These are phyloP conservation scores for Bathelium albidoporum DNA, from an alignment of 495 filamentous ascomycete species.

Conservation along the genomic window DNA sequence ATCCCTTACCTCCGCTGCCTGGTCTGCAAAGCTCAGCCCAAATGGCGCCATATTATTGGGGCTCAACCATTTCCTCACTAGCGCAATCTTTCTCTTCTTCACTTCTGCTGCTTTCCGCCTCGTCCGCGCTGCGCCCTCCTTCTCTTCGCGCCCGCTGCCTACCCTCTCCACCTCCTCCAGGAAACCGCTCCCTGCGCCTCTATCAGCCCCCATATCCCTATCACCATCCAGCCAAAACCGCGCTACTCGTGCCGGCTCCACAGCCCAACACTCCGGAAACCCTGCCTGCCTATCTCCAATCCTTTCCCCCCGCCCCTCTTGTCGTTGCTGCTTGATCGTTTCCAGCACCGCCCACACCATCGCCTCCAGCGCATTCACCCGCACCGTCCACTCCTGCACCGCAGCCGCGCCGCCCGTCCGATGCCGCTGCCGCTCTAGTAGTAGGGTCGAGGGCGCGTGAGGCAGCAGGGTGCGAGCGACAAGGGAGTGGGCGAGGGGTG, in stretches of 20 bases:
- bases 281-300: neutral
- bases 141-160: constrained; percentile 8
- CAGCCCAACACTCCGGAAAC: neutral
- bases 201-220: constrained; percentile 4
- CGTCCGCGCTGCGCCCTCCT: neutral
- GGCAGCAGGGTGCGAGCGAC: constrained; percentile 43
- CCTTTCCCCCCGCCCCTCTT: neutral
- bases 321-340: constrained; percentile 33
- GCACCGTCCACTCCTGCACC: constrained; percentile 80
- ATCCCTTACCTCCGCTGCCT: constrained; percentile 17
- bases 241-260: constrained; percentile 6
- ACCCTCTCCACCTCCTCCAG: neutral
- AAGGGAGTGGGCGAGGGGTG: constrained; percentile 52
- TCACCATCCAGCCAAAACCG: constrained; percentile 20
- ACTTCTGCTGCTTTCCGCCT: constrained; percentile 27
- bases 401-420: constrained; percentile 52
- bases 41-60: neutral
- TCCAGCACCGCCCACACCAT: constrained; percentile 75
- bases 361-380: constrained; percentile 81
- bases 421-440: constrained; percentile 87
- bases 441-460: constrained; percentile 53
- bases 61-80: constrained; percentile 45
- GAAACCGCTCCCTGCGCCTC: too few species aligned
- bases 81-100: constrained; percentile 56
- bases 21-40: neutral